Percentiles rank a stretch among this genome's conserved stretches.
These are phyloP conservation scores for Colletotrichum phormii DNA, from an alignment of 2,329 filamentous ascomycete genomes.

Conservation along the genomic window DNA sequence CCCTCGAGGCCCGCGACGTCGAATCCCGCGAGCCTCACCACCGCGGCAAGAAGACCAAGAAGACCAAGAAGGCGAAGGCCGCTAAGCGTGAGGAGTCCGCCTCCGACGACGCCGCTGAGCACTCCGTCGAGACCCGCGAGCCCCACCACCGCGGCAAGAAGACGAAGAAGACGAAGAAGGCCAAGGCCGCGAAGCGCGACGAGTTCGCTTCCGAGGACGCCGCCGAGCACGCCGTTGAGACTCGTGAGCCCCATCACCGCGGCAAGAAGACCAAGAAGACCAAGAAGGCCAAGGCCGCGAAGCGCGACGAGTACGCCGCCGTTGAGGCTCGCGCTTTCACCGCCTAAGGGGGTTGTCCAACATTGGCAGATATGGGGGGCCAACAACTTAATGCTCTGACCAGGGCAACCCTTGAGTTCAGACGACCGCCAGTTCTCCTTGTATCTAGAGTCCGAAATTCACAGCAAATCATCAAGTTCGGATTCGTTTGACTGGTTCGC, in stretches of 20 bases:
- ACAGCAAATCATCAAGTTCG: conserved; percentile 11
- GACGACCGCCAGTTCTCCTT: conserved; percentile 1
- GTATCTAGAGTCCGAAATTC: conserved; percentile 15
- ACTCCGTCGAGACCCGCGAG: conserved; percentile 37
- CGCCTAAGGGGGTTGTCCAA: conserved; percentile 14
- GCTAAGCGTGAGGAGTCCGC: conserved; percentile 7
- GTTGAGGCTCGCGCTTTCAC: conserved; percentile 22
- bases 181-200: conserved; percentile 16
- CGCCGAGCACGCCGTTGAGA: conserved; percentile 23
- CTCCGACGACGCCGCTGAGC: background rate
- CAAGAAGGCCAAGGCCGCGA: conserved; percentile 1
- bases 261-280: conserved; percentile 37
- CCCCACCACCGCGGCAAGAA: conserved; percentile 36
- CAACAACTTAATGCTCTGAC: conserved; percentile 18
- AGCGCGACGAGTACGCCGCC: conserved; percentile 1
- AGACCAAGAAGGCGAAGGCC: conserved; percentile 8
- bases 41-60: no score
- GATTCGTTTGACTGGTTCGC: conserved; percentile 15
- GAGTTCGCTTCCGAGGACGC: background rate
- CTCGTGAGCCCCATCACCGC: conserved; percentile 34
- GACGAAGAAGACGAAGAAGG: conserved; percentile 36
- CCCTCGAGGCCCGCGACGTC: conserved; percentile 35
- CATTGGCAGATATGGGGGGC: conserved; percentile 13
- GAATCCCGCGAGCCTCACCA: background rate
- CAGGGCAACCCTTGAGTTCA: conserved; percentile 7